Evolutionary conservation across 805 yeast genomes (phyloP), one percentile per base, ranked within the genome.

Genomic region (Naumovozyma baii): DNA sequence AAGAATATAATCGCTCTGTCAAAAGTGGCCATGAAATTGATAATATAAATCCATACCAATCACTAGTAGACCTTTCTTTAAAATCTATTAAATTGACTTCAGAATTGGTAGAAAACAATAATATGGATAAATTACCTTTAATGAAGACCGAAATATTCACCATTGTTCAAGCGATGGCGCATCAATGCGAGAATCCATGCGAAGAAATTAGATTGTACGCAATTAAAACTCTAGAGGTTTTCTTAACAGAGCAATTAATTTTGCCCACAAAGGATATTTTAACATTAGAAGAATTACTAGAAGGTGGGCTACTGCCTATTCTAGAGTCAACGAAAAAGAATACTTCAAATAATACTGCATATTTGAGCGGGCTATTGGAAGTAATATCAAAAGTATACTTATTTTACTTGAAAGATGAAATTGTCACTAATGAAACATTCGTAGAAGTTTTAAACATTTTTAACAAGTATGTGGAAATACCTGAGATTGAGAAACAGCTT

Each of bases 141-240:
- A 31, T 39, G 40, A 60, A 60, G 33, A 67, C 61, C 31, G 69
- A 63, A 44, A 57, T 57, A 34, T 57, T 64, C 47, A 81, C 94
- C 1, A 66, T 84, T 44, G 68, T 83, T 20, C 90, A 85, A 54
- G 94, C 94, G 0, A 67, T 87, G 39, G 86, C 92, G 0, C 90
- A 83, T 52, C 96, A 88, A 57, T 83, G 95, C 56, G 72, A 82
- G 55, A 87, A 87, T 52, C 95, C 95, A 15, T 84, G 94, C 56
- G 67, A 84, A 19, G 87, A 83, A 52, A 66, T 87, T 9, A 67
- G 95, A 31, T 60, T 72, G 0, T 74, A 70, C 57, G 88, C 95
- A 0, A 61, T 86, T 32, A 68, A 69, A 16, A 59, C 74, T 0
- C 68, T 88, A 38, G 83, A 82, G 43, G 62, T 34, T 10, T 36